Evolutionary conservation across 495 filamentous ascomycete genomes (phyloP).

Genomic region (Chlorociboria aeruginascens): DNA sequence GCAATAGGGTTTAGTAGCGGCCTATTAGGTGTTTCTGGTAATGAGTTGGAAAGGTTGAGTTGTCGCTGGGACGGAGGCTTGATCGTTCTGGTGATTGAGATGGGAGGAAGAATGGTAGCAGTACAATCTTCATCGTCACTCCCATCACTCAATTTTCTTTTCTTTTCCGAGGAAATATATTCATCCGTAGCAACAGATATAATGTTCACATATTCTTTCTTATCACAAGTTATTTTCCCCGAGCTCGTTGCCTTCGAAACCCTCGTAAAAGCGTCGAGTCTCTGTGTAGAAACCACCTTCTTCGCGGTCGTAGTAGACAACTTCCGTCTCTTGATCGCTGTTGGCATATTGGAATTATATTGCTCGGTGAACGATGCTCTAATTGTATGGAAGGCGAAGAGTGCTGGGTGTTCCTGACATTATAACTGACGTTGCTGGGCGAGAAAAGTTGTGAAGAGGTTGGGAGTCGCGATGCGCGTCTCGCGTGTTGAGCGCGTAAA

Average conservation of each 20-base stretch:
- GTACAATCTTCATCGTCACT: conserved; percentile 12
- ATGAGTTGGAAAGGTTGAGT: background rate
- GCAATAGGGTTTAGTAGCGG: background rate
- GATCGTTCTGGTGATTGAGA: background rate
- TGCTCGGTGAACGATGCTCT: conserved; percentile 9
- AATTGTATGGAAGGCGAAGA: conserved; percentile 10
- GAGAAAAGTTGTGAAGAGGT: conserved; percentile 4
- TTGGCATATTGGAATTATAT: conserved; percentile 16
- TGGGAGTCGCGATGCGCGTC: conserved; percentile 10
- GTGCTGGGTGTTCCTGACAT: background rate
- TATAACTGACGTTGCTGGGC: background rate
- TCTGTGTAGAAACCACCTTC: background rate
- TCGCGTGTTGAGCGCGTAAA: conserved; percentile 17
- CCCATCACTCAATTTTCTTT: conserved; percentile 11
- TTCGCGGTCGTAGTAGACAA: conserved; percentile 1
- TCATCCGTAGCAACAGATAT: background rate
- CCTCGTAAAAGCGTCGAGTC: conserved; percentile 15
- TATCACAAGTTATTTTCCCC: conserved; percentile 10
- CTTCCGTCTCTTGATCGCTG: conserved; percentile 17
- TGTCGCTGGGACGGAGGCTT: conserved; percentile 6
- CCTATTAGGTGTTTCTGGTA: conserved; percentile 14
- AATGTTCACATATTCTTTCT: conserved; percentile 4
- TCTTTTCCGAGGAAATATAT: background rate
- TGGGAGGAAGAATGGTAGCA: background rate
- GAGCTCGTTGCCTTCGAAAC: conserved; percentile 16